Conservation (phyloP, 2,329 filamentous ascomycete genomes). For the Zymoseptoria ardabiliae region DNA sequence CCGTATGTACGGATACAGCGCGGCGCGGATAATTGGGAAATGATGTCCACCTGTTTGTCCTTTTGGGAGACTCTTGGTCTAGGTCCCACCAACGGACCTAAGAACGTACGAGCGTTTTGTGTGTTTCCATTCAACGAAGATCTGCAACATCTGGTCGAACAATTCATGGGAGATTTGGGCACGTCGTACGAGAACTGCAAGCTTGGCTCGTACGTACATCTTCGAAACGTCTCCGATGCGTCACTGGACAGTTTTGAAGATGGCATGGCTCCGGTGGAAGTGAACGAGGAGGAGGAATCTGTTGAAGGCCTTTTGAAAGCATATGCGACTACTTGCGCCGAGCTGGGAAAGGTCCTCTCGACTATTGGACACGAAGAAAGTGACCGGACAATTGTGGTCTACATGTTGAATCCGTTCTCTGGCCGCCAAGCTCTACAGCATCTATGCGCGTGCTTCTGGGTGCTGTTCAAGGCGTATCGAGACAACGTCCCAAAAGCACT, state of each 20-base stretch:
- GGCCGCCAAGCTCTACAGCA: slow-evolving; percentile 41
- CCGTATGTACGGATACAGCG: slow-evolving; percentile 68
- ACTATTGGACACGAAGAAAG: slow-evolving; percentile 18
- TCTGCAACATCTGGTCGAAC: slow-evolving; percentile 52
- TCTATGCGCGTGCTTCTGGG: slow-evolving; percentile 66
- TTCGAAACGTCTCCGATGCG: slow-evolving; percentile 33
- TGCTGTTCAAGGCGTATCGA: slow-evolving; percentile 60
- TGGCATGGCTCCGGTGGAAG: slow-evolving; percentile 34
- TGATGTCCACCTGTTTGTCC: slow-evolving; percentile 64
- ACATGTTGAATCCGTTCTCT: slow-evolving; percentile 62
- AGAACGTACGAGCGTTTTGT: slow-evolving; percentile 64
- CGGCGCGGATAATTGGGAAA: slow-evolving; percentile 60
- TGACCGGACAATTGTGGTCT: slow-evolving; percentile 58
- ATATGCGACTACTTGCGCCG: slow-evolving; percentile 18
- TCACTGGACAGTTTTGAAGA: slow-evolving; percentile 20
- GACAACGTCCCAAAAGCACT: slow-evolving; percentile 59
- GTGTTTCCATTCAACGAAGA: slow-evolving; percentile 62
- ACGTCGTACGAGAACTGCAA: slow-evolving; percentile 68
- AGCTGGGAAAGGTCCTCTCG: slow-evolving; percentile 22
- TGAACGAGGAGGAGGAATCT: slow-evolving; percentile 11
- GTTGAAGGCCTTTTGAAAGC: slow-evolving; percentile 17
- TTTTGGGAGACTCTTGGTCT: slow-evolving; percentile 81
- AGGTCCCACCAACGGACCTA: slow-evolving; percentile 60
- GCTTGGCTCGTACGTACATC: slow-evolving; percentile 53
- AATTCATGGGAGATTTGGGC: slow-evolving; percentile 61